Evolutionary conservation across 352 stramenopile species (phyloP).

Genomic region (Lagenidium giganteum): DNA sequence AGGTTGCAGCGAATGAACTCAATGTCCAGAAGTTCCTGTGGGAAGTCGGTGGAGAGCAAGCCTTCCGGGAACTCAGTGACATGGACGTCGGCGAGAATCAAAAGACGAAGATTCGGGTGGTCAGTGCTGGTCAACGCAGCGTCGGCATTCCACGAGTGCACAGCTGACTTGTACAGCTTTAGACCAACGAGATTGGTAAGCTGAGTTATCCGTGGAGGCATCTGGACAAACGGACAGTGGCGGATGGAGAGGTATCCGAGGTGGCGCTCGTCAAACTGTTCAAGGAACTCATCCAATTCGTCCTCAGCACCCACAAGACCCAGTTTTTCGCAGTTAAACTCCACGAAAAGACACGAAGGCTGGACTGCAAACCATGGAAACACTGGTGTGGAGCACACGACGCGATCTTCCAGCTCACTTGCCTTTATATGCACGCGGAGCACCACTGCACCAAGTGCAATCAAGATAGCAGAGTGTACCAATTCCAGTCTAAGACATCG

Average conservation of each 20-base stretch:
- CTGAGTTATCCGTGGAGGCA: constrained; percentile 14
- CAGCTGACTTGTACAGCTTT: constrained; percentile 33
- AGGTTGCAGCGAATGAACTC: constrained; percentile 32
- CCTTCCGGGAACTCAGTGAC: constrained; percentile 26
- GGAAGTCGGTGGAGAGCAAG: constrained; percentile 27
- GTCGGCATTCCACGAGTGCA: constrained; percentile 20
- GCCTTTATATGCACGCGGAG: constrained; percentile 5
- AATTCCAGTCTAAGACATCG: background rate
- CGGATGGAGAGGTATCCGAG: constrained; percentile 16
- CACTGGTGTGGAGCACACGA: constrained; percentile 23
- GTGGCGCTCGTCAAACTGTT: constrained; percentile 1
- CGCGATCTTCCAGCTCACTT: too few species aligned
- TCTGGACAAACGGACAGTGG: constrained; percentile 22
- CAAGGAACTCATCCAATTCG: constrained; percentile 5
- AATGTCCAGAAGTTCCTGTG: constrained; percentile 18
- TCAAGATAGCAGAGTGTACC: background rate
- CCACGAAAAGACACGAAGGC: constrained; percentile 32
- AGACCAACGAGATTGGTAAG: constrained; percentile 27
- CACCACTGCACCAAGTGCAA: constrained; percentile 21
- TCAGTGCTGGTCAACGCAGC: constrained; percentile 18
- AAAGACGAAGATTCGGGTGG: constrained; percentile 22
- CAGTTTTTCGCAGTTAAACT: constrained; percentile 20
- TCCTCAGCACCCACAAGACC: constrained; percentile 1
- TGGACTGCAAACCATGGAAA: constrained; percentile 26
- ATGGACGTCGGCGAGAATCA: constrained; percentile 23